phyloP scores from a whole-genome alignment of 495 filamentous ascomycete genomes.

The Cladorrhinum samala region DNA sequence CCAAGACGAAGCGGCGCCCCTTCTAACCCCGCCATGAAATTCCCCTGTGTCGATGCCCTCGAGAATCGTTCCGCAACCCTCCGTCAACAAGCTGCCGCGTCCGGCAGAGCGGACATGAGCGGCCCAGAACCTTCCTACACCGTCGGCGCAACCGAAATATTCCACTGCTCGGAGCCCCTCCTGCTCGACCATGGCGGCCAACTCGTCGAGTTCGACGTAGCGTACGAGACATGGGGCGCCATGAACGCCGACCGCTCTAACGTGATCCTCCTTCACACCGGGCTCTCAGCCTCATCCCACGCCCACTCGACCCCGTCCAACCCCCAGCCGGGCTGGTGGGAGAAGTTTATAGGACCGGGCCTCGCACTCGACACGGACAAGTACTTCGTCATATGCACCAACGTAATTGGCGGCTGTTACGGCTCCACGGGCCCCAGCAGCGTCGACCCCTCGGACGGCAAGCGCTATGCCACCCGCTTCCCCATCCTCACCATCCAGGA shows the following conservation, averaged over 20 bases:
- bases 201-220: slow-evolving; percentile 77
- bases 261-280: slow-evolving; percentile 87
- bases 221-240: slow-evolving; percentile 89
- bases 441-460: slow-evolving; percentile 80
- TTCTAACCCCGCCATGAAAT: slow-evolving; percentile 87
- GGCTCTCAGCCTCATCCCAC: slow-evolving; percentile 91
- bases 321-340: slow-evolving; percentile 94
- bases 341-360: slow-evolving; percentile 94
- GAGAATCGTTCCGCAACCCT: slow-evolving; percentile 79
- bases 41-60: slow-evolving; percentile 90
- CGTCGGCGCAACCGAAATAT: slow-evolving; percentile 70
- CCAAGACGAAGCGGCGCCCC: slow-evolving; percentile 38
- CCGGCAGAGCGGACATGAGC: slow-evolving; percentile 42
- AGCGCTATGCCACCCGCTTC: slow-evolving; percentile 90
- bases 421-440: slow-evolving; percentile 89
- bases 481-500: slow-evolving; percentile 95
- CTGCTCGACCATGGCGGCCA: slow-evolving; percentile 91
- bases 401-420: slow-evolving; percentile 94
- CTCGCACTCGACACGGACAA: slow-evolving; percentile 81
- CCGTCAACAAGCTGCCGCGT: slow-evolving; percentile 44
- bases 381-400: slow-evolving; percentile 93
- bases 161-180: slow-evolving; percentile 65
- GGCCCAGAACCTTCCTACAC: slow-evolving; percentile 95
- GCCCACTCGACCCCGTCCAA: slow-evolving; percentile 84
- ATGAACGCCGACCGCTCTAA: slow-evolving; percentile 81